These are phyloP conservation scores for Cordyceps pruinosa DNA, from an alignment of 2,329 filamentous ascomycete species.

Conservation along the genomic window DNA sequence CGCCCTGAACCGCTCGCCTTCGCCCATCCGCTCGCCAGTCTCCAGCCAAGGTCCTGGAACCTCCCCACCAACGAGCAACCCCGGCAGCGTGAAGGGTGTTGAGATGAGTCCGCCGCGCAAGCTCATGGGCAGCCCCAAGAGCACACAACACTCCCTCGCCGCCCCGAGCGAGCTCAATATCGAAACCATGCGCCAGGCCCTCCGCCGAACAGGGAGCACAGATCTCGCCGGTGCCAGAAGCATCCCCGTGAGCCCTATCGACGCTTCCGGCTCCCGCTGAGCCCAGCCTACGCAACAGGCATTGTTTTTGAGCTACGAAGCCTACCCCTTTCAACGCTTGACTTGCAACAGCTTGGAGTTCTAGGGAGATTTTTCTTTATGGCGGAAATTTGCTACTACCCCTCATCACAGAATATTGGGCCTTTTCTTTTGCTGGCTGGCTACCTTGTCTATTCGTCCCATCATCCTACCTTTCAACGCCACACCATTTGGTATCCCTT, in stretches of 20 bases:
- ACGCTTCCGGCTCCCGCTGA: slow-evolving; percentile 29
- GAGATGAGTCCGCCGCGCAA: slow-evolving; percentile 60
- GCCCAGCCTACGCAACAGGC: neutral
- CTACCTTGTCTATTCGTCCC: neutral
- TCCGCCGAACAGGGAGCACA: slow-evolving; percentile 76
- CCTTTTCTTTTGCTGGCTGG: neutral
- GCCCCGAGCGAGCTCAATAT: slow-evolving; percentile 65
- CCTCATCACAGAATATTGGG: neutral
- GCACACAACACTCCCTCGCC: slow-evolving; percentile 43
- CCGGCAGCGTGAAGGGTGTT: slow-evolving; percentile 65
- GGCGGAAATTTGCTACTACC: neutral
- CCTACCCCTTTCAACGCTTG: neutral
- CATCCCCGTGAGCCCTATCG: slow-evolving; percentile 51
- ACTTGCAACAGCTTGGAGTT: slow-evolving; percentile 5
- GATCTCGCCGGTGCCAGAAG: slow-evolving; percentile 59
- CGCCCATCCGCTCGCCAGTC: slow-evolving; percentile 71
- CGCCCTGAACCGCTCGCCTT: slow-evolving; percentile 61
- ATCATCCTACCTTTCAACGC: neutral
- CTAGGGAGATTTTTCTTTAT: neutral
- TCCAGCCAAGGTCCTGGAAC: slow-evolving; percentile 62
- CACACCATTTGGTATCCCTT: neutral
- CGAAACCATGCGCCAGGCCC: slow-evolving; percentile 88
- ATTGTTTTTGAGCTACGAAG: neutral
- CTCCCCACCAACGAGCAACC: slow-evolving; percentile 70
- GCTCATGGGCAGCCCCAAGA: slow-evolving; percentile 57